Evolutionary conservation across 805 yeast species (phyloP), one percentile per base, ranked within the genome.

Genomic region (Cyberlindnera veronae): DNA sequence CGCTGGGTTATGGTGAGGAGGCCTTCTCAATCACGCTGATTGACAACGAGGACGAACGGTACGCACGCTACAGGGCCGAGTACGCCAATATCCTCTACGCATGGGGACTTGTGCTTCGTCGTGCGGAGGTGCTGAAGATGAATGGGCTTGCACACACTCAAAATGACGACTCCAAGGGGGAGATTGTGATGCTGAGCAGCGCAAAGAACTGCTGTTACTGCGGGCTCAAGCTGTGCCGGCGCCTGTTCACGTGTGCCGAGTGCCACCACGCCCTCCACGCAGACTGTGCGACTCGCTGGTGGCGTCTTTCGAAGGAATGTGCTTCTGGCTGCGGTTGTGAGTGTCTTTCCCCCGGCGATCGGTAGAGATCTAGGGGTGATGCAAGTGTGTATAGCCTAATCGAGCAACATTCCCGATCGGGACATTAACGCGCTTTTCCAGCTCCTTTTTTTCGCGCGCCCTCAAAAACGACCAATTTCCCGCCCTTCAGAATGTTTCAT

Each of bases 321-420:
- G 81, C 95, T 0, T 74, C 84, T 33, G 96, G 95, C 0, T 88
- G 96, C 67, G 95, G 95, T 0, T 88, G 96, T 53, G 47, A 55
- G 5, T 87, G 96, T 62, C 28, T 29, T 6, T 9, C 18, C 20
- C 32, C 27, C 34, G 10, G 19, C 15, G 17, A 13, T 8, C 34
- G 16, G 6, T 31, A 17, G 19, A n/a, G 9, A 17, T 24, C 14
- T 24, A 14, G 11, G 13, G n/a, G n/a, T n/a, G n/a, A n/a, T n/a
- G n/a, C n/a, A n/a, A n/a, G n/a, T n/a, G n/a, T n/a, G n/a, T n/a
- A n/a, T n/a, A n/a, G n/a, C n/a, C n/a, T n/a, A n/a, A n/a, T n/a
- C n/a, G n/a, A n/a, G n/a, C n/a, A n/a, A n/a, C n/a, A n/a, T n/a
- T n/a, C n/a, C n/a, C n/a, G n/a, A n/a, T n/a, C n/a, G n/a, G n/a